Evolutionary conservation across 2,329 filamentous ascomycete genomes (phyloP).

Genomic region (Fonsecaea pedrosoi): DNA sequence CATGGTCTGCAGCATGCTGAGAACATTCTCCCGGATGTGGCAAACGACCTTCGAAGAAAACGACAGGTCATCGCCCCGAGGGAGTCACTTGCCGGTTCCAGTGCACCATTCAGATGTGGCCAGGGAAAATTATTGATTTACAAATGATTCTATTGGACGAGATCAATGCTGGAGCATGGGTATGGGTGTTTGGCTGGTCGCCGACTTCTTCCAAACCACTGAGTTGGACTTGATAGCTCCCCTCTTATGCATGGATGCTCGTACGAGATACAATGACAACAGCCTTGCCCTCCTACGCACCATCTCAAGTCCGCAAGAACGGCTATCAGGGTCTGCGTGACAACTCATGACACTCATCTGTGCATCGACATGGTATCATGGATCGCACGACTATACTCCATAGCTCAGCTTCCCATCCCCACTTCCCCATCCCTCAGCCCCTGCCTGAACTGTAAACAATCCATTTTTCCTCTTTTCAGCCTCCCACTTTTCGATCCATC

Average conservation of each 20-base stretch:
- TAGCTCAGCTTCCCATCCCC: slow-evolving; percentile 38
- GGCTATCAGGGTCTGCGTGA: not conserved
- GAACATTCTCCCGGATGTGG: not conserved
- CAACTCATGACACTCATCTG: not conserved
- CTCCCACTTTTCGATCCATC: slow-evolving; percentile 70
- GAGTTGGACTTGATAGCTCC: not conserved
- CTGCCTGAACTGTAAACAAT: slow-evolving; percentile 56
- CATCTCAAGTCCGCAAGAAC: not conserved
- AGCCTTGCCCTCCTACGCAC: not conserved
- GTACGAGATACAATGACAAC: not conserved
- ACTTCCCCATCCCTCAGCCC: slow-evolving; percentile 40
- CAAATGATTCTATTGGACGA: not conserved
- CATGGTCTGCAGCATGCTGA: not conserved
- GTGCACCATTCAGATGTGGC: not conserved
- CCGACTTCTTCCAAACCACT: not conserved
- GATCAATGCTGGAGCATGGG: not conserved
- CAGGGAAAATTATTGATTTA: not conserved
- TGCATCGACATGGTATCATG: not conserved
- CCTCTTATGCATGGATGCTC: not conserved
- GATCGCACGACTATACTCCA: slow-evolving; percentile 20
- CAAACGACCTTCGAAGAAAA: not conserved
- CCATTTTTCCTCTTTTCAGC: slow-evolving; percentile 68
- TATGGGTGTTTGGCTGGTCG: not conserved
- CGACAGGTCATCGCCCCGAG: not conserved
- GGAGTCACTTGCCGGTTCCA: not conserved